A percentile compares a stretch with the other conserved stretches of the same genome.
These are phyloP conservation scores for Spirogloea muscicola DNA, from an alignment of 139 green algal species.

Conservation along the genomic window DNA sequence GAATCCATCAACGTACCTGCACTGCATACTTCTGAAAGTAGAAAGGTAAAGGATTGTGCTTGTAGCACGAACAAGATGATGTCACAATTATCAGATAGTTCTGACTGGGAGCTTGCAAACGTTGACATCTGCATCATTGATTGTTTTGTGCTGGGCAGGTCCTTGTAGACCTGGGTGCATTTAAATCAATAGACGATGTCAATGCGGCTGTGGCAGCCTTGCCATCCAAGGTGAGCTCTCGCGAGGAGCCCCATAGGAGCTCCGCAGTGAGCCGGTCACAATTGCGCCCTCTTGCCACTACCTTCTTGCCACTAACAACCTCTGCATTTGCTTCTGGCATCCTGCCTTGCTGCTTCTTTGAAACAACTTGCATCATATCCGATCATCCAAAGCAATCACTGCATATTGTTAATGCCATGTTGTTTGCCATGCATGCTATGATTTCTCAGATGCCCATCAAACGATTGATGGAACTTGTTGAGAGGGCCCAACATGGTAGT, in stretches of 20 bases:
- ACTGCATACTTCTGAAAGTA: conserved; percentile 66
- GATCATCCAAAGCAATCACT: neutral
- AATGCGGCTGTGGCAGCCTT: conserved; percentile 1
- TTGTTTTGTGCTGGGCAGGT: conserved; percentile 44
- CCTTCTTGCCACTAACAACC: too few species aligned
- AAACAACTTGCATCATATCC: conserved; percentile 48
- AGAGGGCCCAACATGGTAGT: conserved; percentile 77
- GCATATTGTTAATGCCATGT: too few species aligned
- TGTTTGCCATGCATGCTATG: conserved; percentile 24
- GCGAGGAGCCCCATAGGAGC: neutral
- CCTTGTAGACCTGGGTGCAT: conserved; percentile 52
- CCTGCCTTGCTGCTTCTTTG: conserved; percentile 6
- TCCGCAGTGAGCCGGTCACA: neutral
- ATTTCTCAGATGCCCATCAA: conserved; percentile 80
- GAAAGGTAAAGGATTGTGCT: conserved; percentile 56
- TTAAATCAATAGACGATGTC: conserved; percentile 27
- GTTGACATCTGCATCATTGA: neutral
- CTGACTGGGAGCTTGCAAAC: neutral
- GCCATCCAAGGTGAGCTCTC: neutral
- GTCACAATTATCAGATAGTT: neutral
- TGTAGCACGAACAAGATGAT: neutral
- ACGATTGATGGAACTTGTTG: conserved; percentile 89
- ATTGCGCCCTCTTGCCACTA: too few species aligned
- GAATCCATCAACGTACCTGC: conserved; percentile 79
- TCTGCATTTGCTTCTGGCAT: neutral